Evolutionary conservation across 2,329 filamentous ascomycete genomes (phyloP), one percentile per base, ranked within the genome.

Genomic region (Erysiphe pulchra): DNA sequence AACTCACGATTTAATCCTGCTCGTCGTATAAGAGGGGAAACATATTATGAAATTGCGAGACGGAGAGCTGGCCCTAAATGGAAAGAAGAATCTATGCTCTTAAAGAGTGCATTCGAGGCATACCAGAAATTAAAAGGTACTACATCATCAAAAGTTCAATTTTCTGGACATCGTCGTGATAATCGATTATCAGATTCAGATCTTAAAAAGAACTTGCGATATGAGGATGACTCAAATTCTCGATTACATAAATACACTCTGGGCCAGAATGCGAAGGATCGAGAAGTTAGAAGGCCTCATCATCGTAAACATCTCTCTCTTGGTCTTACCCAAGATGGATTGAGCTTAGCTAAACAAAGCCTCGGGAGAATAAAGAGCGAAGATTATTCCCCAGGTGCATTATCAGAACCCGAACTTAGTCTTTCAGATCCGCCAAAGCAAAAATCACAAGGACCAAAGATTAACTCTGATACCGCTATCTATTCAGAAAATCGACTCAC

Each of bases 31-130:
- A 76, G 77, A 52, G 82, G 82, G 18, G 74, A 81, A 54, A 78
- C 81, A 0, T 98, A 95, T 59, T 80, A 75, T 55, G 85, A 98
- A 51, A 76, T 95, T 49, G 84, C 90, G 1, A 73, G 79, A 53
- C 76, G 83, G 42, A 75, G 84, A 37, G 76, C 77, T 52, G 87
- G 90, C 0, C 82, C 86, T 8, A 80, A 83, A 49, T 94, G 86
- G 84, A 78, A 87, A 58, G 77, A 87, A 50, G 90, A 98, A 59
- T 77, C 80, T 51, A 73, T 84, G 39, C 65, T 92, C 46, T 61
- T 98, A 43, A 86, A 86, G 58, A 70, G 76, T 36, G 73, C 80
- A 3, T 85, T 76, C 51, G 77, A 85, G 47, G 70, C 71, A 30
- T 73, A 71, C 52, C 71, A 67, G 51, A 71, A 69, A 46, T 59